phyloP scores from a whole-genome alignment of 2,329 filamentous ascomycete species.

The Beauveria asiatica region DNA sequence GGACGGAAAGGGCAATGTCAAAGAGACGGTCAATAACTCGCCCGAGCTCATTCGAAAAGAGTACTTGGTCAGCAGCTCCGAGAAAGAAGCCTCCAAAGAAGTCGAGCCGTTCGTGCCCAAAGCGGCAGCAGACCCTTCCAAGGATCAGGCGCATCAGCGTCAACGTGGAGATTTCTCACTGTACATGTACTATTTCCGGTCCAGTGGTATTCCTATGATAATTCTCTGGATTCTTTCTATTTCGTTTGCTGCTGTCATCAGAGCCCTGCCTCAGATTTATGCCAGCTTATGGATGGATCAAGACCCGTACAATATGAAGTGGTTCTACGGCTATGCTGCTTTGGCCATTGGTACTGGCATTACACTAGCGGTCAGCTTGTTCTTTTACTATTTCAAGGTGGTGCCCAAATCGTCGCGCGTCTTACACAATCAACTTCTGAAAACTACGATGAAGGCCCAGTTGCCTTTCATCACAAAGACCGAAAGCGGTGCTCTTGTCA shows the following conservation, averaged over 20 bases:
- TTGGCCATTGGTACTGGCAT: neutral
- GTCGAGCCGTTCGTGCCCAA: neutral
- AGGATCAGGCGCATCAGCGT: constrained; percentile 1
- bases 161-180: constrained; percentile 8
- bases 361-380: constrained; percentile 1
- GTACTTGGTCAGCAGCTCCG: constrained; percentile 1
- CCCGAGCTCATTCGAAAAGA: constrained; percentile 6
- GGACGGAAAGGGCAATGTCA: constrained; percentile 1
- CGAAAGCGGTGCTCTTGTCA: constrained; percentile 5
- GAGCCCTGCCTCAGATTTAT: constrained; percentile 6
- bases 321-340: constrained; percentile 5
- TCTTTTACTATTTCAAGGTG: constrained; percentile 7
- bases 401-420: constrained; percentile 9
- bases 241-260: neutral
- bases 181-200: constrained; percentile 10
- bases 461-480: constrained; percentile 5
- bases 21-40: constrained; percentile 4
- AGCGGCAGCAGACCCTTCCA: neutral
- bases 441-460: constrained; percentile 13
- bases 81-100: neutral
- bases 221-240: neutral
- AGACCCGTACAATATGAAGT: constrained; percentile 5
- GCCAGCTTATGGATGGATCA: constrained; percentile 12
- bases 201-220: neutral
- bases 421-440: neutral